These are phyloP conservation scores for Phialophora verrucosa DNA, from an alignment of 2,329 filamentous ascomycete genomes.

Conservation along the genomic window DNA sequence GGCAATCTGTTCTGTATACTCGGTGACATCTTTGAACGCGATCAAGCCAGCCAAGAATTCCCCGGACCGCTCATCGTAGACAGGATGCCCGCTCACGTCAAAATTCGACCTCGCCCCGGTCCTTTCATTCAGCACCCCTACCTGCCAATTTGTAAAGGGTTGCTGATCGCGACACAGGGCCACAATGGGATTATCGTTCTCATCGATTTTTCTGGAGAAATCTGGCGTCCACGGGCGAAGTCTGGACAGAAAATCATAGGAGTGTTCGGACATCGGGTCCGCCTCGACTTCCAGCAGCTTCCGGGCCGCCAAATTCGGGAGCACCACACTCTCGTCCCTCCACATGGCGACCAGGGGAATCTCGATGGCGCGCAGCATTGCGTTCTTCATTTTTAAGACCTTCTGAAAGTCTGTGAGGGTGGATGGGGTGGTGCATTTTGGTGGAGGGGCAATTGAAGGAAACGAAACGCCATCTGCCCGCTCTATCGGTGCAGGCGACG, in stretches of 20 bases:
- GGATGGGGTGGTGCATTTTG: constrained; percentile 59
- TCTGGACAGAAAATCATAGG: constrained; percentile 62
- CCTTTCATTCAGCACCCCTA: constrained; percentile 67
- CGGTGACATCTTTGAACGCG: constrained; percentile 73
- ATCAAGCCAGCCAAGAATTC: constrained; percentile 77
- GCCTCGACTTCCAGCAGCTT: constrained; percentile 56
- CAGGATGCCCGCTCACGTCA: constrained; percentile 70
- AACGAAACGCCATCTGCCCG: constrained; percentile 64
- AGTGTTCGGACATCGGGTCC: constrained; percentile 52
- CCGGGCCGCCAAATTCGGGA: constrained; percentile 72
- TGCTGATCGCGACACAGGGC: constrained; percentile 66
- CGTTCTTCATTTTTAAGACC: constrained; percentile 75
- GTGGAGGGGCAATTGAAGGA: constrained; percentile 70
- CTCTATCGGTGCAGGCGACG: constrained; percentile 62
- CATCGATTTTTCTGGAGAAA: constrained; percentile 63
- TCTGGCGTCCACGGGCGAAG: constrained; percentile 71
- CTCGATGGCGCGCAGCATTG: constrained; percentile 74
- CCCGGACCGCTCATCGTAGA: constrained; percentile 69
- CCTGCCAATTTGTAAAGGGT: constrained; percentile 63
- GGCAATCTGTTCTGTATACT: constrained; percentile 70
- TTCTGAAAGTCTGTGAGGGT: constrained; percentile 73
- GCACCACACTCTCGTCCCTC: constrained; percentile 75
- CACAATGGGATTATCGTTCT: constrained; percentile 70
- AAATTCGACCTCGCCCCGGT: constrained; percentile 63
- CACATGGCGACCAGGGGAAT: constrained; percentile 80